phyloP scores from a whole-genome alignment of 768 basidiomycete genomes.

The Amanita rimosa region DNA sequence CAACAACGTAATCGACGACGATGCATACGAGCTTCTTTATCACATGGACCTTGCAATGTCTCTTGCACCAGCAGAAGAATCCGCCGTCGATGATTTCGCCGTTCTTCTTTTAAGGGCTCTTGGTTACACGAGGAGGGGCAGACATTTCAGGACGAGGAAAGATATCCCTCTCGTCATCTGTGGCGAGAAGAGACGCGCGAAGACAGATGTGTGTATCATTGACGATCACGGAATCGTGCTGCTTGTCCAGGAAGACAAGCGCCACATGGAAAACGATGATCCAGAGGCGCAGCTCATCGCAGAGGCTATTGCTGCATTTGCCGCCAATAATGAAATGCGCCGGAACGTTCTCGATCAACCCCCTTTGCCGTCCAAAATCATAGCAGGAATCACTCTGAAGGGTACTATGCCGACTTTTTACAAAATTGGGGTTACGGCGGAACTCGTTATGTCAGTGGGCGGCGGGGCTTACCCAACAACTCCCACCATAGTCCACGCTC shows the following conservation, averaged over 20 bases:
- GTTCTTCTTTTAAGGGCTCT: conserved; percentile 15
- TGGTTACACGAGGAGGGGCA: conserved; percentile 11
- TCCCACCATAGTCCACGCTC: no score
- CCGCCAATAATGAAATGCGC: no score
- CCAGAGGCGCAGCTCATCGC: conserved; percentile 2
- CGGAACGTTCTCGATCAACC: no score
- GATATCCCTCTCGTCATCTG: conserved; percentile 17
- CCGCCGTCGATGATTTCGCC: conserved; percentile 24
- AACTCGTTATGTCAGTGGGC: no score
- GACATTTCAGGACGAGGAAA: conserved; percentile 13
- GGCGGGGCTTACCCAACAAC: no score
- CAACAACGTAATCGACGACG: conserved; percentile 6
- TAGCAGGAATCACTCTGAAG: no score
- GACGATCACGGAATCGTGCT: conserved; percentile 9
- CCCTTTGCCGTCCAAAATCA: no score
- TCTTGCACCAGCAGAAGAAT: conserved; percentile 12
- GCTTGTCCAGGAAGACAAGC: background rate
- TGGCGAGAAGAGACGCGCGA: conserved; percentile 11
- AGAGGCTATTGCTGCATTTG: background rate
- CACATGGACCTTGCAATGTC: conserved; percentile 14
- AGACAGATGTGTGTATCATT: conserved; percentile 10
- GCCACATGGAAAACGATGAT: background rate
- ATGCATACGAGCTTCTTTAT: conserved; percentile 8
- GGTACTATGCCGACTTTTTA: no score
- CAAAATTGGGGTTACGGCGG: no score